Percentiles rank a stretch among this genome's conserved stretches.
Conservation (phyloP, 257 asterid genomes). For the Solanum clarkiae region DNA sequence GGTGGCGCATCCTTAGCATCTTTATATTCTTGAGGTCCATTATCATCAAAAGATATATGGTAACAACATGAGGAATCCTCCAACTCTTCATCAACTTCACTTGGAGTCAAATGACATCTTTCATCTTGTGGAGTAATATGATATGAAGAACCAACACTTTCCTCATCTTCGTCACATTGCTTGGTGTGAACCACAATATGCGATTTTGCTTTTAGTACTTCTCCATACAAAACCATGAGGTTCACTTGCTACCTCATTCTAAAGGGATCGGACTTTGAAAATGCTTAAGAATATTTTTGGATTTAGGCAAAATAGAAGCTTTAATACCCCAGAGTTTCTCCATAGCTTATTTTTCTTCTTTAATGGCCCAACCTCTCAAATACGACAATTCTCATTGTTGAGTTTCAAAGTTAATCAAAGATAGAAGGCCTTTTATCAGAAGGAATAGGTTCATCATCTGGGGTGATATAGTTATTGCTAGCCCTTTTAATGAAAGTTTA, state of each 20-base stretch:
- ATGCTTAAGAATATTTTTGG: not conserved
- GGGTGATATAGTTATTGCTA: not conserved
- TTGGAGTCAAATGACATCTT: not conserved
- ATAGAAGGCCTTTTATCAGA: not conserved
- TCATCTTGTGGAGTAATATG: not conserved
- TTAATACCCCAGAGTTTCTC: not conserved
- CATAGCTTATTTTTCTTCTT: too few relatives aligned
- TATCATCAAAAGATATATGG: too few relatives aligned
- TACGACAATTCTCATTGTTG: not conserved
- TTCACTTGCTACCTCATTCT: not conserved
- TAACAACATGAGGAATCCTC: too few relatives aligned
- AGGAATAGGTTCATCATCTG: not conserved
- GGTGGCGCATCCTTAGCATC: not conserved
- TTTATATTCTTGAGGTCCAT: not conserved
- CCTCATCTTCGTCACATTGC: not conserved
- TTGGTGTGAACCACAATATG: not conserved
- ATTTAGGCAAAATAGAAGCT: not conserved
- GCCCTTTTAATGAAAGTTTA: not conserved
- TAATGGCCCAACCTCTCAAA: not conserved
- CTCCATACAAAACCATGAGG: not conserved
- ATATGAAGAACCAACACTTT: not conserved
- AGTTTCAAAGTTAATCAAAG: not conserved
- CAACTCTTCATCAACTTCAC: too few relatives aligned
- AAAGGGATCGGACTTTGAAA: not conserved
- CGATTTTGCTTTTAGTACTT: not conserved